Base-by-base conservation (phyloP, 1,139 yeast species). In the Zygoascus sp. region DNA sequence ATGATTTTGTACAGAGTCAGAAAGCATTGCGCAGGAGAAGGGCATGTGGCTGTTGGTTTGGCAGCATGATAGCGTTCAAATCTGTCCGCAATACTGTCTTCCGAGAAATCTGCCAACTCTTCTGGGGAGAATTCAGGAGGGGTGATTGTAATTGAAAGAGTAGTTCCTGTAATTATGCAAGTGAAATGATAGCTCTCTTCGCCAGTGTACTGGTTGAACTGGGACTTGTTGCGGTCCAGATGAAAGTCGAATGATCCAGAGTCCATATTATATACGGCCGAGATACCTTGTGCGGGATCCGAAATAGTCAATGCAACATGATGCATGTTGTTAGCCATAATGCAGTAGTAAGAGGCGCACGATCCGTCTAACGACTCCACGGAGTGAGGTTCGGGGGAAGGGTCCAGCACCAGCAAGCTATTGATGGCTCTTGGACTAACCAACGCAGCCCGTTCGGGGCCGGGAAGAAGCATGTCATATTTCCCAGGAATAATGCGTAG, bases 1-100 rank as follows among this genome's bases (percentile, higher is more conserved):
- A 60, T 52, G 23, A 61, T 53, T 40, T 52, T 54, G 46, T 50
- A 55, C 32, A 62, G 51, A 2, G 64, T 60, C 20, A 53, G 52
- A 32, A 53, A 54, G 41, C 65, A 60, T 32, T 48, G 47, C 2
- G 57, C 50, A 8, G 61, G 55, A 2, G 58, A 46, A 0, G 65
- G 65, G 9, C 50, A 48, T 1, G 45, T 30, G 10, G 57, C 54
- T 9, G 53, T 35, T 4, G 64, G 63, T 30, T 56, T 53, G 28
- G 52, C 47, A 11, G 52, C 52, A 38, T 51, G 53, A 46, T 49
- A 55, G 22, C 44, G 36, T 9, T 53, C 50, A 48, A 46, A 61
- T 23, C 67, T 49, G 2, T 45, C 51, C 5, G 38, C 47, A 17
- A 63, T 58, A 8, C 50, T 46, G 13, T 45, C 45, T n/a, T 52